Evolutionary conservation across 495 filamentous ascomycete species (phyloP).

Genomic region (Xylaria bambusicola): DNA sequence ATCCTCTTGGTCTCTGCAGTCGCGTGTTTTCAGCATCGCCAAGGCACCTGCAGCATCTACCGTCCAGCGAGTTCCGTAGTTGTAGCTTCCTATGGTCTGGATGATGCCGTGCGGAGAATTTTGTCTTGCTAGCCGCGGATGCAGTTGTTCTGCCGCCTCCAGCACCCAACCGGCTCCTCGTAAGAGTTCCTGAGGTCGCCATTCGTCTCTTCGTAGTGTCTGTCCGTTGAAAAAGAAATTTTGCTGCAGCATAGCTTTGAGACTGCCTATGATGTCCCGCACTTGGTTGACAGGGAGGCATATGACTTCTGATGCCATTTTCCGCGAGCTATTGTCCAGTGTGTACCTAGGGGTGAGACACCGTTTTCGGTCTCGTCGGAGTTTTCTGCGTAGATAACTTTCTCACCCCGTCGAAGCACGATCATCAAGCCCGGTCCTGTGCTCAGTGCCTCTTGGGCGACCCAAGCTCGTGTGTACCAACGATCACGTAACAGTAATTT

Average conservation of each 20-base stretch:
- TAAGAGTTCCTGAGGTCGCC: background rate
- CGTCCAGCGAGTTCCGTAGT: constrained; percentile 4
- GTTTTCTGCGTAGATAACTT: background rate
- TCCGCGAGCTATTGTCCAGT: background rate
- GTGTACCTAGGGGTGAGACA: background rate
- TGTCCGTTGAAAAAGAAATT: background rate
- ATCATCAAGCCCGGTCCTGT: background rate
- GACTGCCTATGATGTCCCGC: background rate
- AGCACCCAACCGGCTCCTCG: background rate
- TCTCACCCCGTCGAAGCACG: background rate
- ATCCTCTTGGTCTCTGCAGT: constrained; percentile 1
- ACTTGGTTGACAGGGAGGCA: background rate
- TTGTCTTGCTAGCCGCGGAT: background rate
- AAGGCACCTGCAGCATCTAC: constrained; percentile 5
- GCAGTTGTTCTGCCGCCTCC: background rate
- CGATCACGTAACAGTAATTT: background rate
- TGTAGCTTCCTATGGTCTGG: background rate
- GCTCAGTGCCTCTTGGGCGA: constrained; percentile 5
- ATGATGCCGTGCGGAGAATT: background rate
- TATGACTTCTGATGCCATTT: background rate
- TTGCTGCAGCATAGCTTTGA: background rate
- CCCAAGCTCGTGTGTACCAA: constrained; percentile 11
- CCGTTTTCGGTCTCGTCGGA: background rate
- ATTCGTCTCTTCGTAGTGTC: background rate
- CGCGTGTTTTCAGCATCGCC: background rate